Conservation (phyloP, 257 asterid species). For the Primulina eburnea region DNA sequence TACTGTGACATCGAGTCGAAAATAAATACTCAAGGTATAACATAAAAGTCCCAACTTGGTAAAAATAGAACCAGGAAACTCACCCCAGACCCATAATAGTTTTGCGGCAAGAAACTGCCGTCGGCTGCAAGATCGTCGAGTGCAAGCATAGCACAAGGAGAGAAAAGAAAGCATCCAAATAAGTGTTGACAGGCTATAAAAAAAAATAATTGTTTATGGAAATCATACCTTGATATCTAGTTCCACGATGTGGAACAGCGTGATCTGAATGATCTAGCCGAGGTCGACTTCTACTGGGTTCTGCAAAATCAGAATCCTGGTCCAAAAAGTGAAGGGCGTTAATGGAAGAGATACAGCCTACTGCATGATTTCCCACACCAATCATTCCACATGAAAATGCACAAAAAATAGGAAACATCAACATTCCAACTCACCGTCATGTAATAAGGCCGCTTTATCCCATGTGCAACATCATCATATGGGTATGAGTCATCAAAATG, state of each 20-base stretch:
- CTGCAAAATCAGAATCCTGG: conserved; percentile 44
- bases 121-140: conserved; percentile 40
- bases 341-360: not conserved
- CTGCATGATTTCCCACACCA: not conserved
- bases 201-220: not conserved
- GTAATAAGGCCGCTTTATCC: conserved; percentile 49
- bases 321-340: conserved; percentile 27
- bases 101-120: conserved; percentile 35
- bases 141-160: conserved; percentile 5
- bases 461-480: conserved; percentile 42
- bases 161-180: conserved; percentile 10
- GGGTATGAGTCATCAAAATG: conserved; percentile 38
- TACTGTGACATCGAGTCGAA: conserved; percentile 32
- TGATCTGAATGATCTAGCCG: conserved; percentile 44
- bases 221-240: conserved; percentile 38
- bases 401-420: conserved; percentile 8
- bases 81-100: conserved; percentile 47
- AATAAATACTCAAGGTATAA: conserved; percentile 14
- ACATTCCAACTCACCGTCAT: conserved; percentile 41
- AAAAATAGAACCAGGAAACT: conserved; percentile 28
- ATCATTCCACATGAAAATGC: not conserved
- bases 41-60: not conserved
- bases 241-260: conserved; percentile 37
- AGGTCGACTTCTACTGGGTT: conserved; percentile 49
- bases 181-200: not conserved